Conservation (phyloP, 176 grass and related monocot genomes). For the Triticum monococcum region DNA sequence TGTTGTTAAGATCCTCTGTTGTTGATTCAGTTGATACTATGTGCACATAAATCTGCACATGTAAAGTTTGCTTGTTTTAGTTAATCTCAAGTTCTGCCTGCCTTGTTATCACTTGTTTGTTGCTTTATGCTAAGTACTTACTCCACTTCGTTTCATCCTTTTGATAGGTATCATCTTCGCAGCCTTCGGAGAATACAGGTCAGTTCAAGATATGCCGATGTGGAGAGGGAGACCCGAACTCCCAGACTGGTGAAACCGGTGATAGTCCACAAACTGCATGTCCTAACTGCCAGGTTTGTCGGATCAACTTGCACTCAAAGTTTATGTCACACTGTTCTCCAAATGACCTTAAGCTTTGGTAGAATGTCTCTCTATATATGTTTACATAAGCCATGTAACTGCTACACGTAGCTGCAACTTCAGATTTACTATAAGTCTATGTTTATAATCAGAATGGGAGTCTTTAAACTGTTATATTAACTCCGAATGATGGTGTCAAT, state of each 20-base stretch:
- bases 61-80: neutral
- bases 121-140: slow-evolving; percentile 24
- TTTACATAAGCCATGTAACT: slow-evolving; percentile 23
- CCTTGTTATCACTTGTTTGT: neutral
- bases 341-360: neutral
- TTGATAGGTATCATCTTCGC: slow-evolving; percentile 65
- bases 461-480: slow-evolving; percentile 3
- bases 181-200: slow-evolving; percentile 51
- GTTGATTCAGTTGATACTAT: slow-evolving; percentile 22
- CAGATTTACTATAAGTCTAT: slow-evolving; percentile 16
- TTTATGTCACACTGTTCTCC: neutral
- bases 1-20: slow-evolving; percentile 1
- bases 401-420: slow-evolving; percentile 31
- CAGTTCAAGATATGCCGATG: slow-evolving; percentile 72
- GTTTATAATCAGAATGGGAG: neutral
- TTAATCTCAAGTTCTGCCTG: slow-evolving; percentile 15
- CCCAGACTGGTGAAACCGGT: slow-evolving; percentile 60
- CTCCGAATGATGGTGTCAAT: slow-evolving; percentile 15
- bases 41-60: neutral
- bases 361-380: slow-evolving; percentile 8
- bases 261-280: slow-evolving; percentile 51
- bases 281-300: slow-evolving; percentile 75
- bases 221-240: slow-evolving; percentile 75
- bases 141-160: slow-evolving; percentile 29
- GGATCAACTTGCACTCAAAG: slow-evolving; percentile 25